Evolutionary conservation across 169 alveolate species (phyloP), one percentile per base, ranked within the genome.

Genomic region (Plasmodium vivax): DNA sequence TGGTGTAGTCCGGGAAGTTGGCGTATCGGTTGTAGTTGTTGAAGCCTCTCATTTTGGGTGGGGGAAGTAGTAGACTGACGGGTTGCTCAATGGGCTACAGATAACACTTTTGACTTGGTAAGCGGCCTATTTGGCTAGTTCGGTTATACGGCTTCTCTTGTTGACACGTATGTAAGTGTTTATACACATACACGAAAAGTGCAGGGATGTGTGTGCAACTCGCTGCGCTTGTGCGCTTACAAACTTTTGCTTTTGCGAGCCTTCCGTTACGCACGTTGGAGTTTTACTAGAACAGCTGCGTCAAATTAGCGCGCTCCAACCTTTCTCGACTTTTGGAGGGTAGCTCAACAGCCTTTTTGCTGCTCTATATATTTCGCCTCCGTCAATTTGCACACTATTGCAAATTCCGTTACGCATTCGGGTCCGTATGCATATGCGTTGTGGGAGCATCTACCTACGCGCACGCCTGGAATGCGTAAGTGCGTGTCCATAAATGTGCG

Each of bases 31-130:
- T 75, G 10, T 34, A 75, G 71, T 75, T 87, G 32, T 87, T 87
- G 71, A 75, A 87, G 4, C 93, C 88, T 77, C 87, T 87, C 93
- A 87, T 87, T 77, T 77, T 14, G 19, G 27, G 27, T 23, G 27
- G 38, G 47, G 27, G 41, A 16, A 10, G 27, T 74, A 74, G 27
- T 74, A 3, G 2, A 36, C 19, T 74, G 51, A 10, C 8, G 27
- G 6, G 23, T 19, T 74, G 47, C 10, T 74, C 10, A 74, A 7
- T 51, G 62, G 62, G 62, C 5, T 51, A 51, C 62, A 51, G 2
- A 1, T 51, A 51, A 51, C 62, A 51, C 9, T 0, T 51, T 51
- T 51, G 27, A 51, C 62, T 51, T 5, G 62, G 23, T 51, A 51
- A 51, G 62, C 2, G 12, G 62, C 23, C 62, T 51, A 51, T 23